phyloP scores from a whole-genome alignment of 23 red algal species.

The Gracilaria domingensis region DNA sequence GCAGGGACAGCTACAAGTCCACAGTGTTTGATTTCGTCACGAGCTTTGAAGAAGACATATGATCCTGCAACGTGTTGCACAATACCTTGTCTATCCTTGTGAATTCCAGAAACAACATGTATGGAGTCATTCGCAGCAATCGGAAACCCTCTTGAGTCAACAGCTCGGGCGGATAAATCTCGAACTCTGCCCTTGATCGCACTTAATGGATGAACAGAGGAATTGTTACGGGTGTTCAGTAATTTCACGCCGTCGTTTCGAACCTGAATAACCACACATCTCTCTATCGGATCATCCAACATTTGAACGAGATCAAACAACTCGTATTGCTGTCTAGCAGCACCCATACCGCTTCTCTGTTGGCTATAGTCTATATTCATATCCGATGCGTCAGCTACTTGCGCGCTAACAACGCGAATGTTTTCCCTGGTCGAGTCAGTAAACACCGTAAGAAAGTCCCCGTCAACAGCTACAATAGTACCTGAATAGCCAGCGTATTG shows the following conservation, averaged over 20 bases:
- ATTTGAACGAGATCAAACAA: constrained; percentile 94
- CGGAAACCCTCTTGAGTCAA: constrained; percentile 83
- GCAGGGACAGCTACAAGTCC: constrained; percentile 79
- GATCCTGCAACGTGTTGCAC: constrained; percentile 79
- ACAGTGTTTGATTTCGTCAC: constrained; percentile 88
- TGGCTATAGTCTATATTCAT: constrained; percentile 57
- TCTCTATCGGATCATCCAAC: constrained; percentile 69
- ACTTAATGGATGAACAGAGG: constrained; percentile 58
- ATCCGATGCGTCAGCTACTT: constrained; percentile 77
- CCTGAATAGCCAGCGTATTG: constrained; percentile 85
- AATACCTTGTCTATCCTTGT: constrained; percentile 79
- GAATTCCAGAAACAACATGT: constrained; percentile 82
- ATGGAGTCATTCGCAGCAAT: constrained; percentile 83
- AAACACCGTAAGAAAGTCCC: constrained; percentile 86
- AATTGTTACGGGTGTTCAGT: constrained; percentile 67
- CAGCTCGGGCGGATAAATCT: constrained; percentile 49
- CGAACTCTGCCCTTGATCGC: constrained; percentile 78
- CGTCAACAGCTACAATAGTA: constrained; percentile 81
- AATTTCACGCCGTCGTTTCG: constrained; percentile 75
- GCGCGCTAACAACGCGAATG: constrained; percentile 66
- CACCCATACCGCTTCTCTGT: constrained; percentile 1
- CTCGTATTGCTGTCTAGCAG: constrained; percentile 46
- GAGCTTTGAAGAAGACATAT: constrained; percentile 85
- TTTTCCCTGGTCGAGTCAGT: constrained; percentile 86
- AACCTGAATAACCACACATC: constrained; percentile 85